These are phyloP conservation scores for Coniophora puteana DNA, from an alignment of 1,284 basidiomycete species.

Conservation along the genomic window DNA sequence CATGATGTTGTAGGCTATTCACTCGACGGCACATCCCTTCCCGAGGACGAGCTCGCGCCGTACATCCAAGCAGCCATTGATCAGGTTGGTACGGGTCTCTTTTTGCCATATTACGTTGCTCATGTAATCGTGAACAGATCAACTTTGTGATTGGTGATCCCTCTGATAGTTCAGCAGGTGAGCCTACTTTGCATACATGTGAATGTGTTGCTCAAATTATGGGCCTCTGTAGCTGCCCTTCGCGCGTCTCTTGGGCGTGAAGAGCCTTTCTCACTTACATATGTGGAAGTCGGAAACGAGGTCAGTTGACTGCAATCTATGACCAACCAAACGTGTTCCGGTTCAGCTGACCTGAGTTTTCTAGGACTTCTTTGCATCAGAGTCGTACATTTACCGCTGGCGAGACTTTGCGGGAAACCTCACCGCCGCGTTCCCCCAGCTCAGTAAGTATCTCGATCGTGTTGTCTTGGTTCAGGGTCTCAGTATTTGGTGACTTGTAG, in stretches of 20 bases:
- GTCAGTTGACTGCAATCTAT: too few species aligned
- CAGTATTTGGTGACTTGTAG: constrained; percentile 29
- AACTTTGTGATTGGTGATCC: constrained; percentile 67
- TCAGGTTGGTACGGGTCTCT: too few species aligned
- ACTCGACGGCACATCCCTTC: constrained; percentile 48
- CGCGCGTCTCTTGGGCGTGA: constrained; percentile 61
- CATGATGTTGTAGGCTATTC: constrained; percentile 58
- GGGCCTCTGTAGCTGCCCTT: constrained; percentile 45
- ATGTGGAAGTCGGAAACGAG: constrained; percentile 68
- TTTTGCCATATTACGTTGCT: too few species aligned
- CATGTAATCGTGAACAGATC: too few species aligned
- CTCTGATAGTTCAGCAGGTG: too few species aligned
- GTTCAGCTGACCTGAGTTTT: too few species aligned
- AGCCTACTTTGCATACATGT: too few species aligned
- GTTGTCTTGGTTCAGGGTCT: neutral
- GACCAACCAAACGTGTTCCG: too few species aligned
- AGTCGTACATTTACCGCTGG: constrained; percentile 62
- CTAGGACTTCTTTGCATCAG: too few species aligned
- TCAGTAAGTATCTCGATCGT: constrained; percentile 42
- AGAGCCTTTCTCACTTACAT: constrained; percentile 54
- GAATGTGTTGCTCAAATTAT: constrained; percentile 5
- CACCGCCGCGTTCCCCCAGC: constrained; percentile 53
- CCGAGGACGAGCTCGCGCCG: constrained; percentile 48
- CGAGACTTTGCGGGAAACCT: constrained; percentile 51
- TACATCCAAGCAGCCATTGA: constrained; percentile 67